Conservation (phyloP, 1,284 basidiomycete genomes). For the Apiotrichum brassicae region DNA sequence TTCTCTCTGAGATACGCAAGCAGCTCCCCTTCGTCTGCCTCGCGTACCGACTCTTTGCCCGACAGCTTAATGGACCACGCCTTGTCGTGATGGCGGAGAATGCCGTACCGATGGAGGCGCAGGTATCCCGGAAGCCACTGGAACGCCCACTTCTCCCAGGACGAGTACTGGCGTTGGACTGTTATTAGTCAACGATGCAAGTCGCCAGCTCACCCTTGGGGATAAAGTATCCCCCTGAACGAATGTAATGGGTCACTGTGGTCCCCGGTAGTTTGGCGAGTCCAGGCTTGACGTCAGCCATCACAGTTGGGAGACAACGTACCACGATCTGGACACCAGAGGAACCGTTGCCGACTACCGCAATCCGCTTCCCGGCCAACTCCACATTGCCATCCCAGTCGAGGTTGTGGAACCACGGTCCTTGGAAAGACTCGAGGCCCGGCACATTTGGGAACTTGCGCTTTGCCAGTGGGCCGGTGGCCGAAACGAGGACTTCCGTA, state of each 20-base stretch:
- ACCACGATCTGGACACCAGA: slow-evolving; percentile 8
- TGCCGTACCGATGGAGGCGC: background rate
- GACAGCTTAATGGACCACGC: background rate
- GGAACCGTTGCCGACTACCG: slow-evolving; percentile 9
- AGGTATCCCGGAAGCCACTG: slow-evolving; percentile 8
- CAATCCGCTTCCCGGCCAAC: slow-evolving; percentile 1
- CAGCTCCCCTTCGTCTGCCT: background rate
- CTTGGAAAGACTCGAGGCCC: slow-evolving; percentile 36
- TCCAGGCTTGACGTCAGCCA: slow-evolving; percentile 6
- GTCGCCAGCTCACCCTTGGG: slow-evolving; percentile 5
- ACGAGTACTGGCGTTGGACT: slow-evolving; percentile 5
- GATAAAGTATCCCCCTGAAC: slow-evolving; percentile 10
- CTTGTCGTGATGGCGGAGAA: slow-evolving; percentile 4
- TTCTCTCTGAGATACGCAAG: slow-evolving; percentile 4
- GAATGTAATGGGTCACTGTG: slow-evolving; percentile 11
- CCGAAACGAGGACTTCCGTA: slow-evolving; percentile 27
- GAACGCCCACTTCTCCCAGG: slow-evolving; percentile 9
- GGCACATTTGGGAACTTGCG: slow-evolving; percentile 35
- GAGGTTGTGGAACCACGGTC: slow-evolving; percentile 37
- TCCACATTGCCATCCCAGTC: slow-evolving; percentile 29
- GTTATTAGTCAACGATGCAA: too few relatives aligned
- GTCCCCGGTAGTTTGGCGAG: slow-evolving; percentile 3
- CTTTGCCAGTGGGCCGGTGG: slow-evolving; percentile 26
- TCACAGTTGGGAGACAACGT: background rate
- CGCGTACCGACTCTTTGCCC: background rate